Conservation (phyloP, 495 filamentous ascomycete genomes). For the Daldinia grandis region DNA sequence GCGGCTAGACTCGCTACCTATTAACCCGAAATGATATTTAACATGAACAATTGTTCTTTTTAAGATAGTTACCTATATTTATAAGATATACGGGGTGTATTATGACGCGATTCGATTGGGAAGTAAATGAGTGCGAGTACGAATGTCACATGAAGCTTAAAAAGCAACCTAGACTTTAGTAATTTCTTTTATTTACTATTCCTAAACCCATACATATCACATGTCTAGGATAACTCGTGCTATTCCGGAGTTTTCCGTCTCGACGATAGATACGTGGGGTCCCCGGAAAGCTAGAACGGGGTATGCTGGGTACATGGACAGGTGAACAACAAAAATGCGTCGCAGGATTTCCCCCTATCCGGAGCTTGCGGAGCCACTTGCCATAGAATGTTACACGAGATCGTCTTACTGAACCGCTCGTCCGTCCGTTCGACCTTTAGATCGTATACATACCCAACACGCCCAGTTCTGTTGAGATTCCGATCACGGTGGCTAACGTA, state of each 20-base stretch:
- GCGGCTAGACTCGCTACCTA: slow-evolving; percentile 22
- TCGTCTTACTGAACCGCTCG: slow-evolving; percentile 15
- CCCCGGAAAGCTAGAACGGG: not conserved
- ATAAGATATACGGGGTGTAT: not conserved
- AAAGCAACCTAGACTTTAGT: not conserved
- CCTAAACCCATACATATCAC: not conserved
- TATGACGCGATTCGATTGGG: not conserved
- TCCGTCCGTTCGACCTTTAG: slow-evolving; percentile 11
- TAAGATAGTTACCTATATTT: not conserved
- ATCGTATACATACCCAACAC: slow-evolving; percentile 5
- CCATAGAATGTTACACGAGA: not conserved
- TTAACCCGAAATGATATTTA: slow-evolving; percentile 26
- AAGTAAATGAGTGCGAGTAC: not conserved
- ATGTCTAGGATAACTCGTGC: not conserved
- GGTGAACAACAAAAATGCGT: not conserved
- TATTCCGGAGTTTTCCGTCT: slow-evolving; percentile 5
- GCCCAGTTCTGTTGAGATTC: slow-evolving; percentile 16
- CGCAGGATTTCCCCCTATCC: not conserved
- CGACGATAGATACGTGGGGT: not conserved
- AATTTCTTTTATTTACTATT: not conserved
- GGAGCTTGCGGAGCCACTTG: not conserved
- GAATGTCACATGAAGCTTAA: not conserved
- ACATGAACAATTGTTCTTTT: slow-evolving; percentile 1
- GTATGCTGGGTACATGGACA: not conserved
- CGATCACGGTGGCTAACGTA: slow-evolving; percentile 4